Evolutionary conservation across 2,329 filamentous ascomycete genomes (phyloP).

Genomic region (Cercospora sp.): DNA sequence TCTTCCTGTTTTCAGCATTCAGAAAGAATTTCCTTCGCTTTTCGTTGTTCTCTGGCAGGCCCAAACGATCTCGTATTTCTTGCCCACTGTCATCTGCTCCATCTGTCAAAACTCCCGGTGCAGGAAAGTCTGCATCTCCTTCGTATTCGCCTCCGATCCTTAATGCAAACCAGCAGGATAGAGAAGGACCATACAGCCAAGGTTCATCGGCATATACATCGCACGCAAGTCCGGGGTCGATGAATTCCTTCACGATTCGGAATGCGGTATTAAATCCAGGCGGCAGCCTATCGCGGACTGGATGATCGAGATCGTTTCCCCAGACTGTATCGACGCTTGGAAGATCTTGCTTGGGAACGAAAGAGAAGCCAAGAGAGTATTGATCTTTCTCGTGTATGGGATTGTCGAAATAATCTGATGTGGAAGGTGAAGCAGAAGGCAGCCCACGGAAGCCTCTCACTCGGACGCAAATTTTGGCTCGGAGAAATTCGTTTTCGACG

Average conservation of each 20-base stretch:
- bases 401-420: constrained; percentile 73
- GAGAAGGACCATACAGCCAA: constrained; percentile 75
- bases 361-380: constrained; percentile 79
- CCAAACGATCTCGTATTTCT: constrained; percentile 32
- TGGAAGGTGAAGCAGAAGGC: constrained; percentile 63
- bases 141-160: constrained; percentile 34
- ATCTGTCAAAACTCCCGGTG: constrained; percentile 40
- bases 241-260: constrained; percentile 81
- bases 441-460: constrained; percentile 67
- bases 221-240: constrained; percentile 86
- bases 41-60: constrained; percentile 44
- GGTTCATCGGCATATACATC: constrained; percentile 86
- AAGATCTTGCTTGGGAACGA: constrained; percentile 68
- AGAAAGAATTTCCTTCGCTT: constrained; percentile 51
- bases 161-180: constrained; percentile 39
- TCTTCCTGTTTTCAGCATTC: constrained; percentile 38
- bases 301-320: constrained; percentile 91
- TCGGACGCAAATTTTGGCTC: constrained; percentile 72
- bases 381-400: constrained; percentile 72
- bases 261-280: constrained; percentile 84
- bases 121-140: constrained; percentile 30
- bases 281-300: constrained; percentile 80
- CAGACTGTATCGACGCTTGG: constrained; percentile 74
- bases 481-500: constrained; percentile 65
- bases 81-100: constrained; percentile 45